These are phyloP conservation scores for Spathaspora sp. DNA, from an alignment of 805 yeast genomes.

Conservation along the genomic window DNA sequence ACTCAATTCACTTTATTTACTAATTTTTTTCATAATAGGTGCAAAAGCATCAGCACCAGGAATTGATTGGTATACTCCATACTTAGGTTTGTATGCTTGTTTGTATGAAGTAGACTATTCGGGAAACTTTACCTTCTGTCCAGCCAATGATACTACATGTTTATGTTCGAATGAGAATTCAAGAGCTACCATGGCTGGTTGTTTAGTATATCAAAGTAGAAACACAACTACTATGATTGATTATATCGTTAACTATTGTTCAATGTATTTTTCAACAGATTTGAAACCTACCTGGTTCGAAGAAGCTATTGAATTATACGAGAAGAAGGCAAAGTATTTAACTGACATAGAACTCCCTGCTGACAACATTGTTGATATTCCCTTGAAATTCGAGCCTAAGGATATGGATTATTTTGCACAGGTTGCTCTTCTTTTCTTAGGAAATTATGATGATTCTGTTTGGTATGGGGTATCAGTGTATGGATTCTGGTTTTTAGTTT, in stretches of 20 bases:
- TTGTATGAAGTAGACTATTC: constrained; percentile 1
- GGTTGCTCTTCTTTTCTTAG: constrained; percentile 16
- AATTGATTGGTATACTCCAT: neutral
- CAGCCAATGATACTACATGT: constrained; percentile 12
- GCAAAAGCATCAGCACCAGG: neutral
- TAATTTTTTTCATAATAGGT: neutral
- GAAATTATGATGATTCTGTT: constrained; percentile 19
- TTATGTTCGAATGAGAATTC: constrained; percentile 22
- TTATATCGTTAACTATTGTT: constrained; percentile 1
- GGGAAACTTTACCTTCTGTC: constrained; percentile 2
- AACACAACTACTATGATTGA: constrained; percentile 10
- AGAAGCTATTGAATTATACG: constrained; percentile 12
- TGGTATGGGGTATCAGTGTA: constrained; percentile 37
- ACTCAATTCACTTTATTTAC: neutral
- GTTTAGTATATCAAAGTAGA: constrained; percentile 13
- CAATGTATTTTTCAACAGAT: neutral
- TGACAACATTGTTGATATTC: constrained; percentile 16
- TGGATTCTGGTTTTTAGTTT: constrained; percentile 46
- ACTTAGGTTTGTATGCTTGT: constrained; percentile 2
- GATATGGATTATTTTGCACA: constrained; percentile 8
- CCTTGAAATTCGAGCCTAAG: constrained; percentile 19
- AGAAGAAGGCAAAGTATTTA: constrained; percentile 11
- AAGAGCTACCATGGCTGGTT: constrained; percentile 29
- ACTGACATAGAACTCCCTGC: constrained; percentile 12
- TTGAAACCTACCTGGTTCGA: constrained; percentile 10